Percentiles rank a stretch among this genome's conserved stretches.
Evolutionary conservation across 1,284 basidiomycete species (phyloP).

Genomic region (Pseudozyma tsukubaensis): DNA sequence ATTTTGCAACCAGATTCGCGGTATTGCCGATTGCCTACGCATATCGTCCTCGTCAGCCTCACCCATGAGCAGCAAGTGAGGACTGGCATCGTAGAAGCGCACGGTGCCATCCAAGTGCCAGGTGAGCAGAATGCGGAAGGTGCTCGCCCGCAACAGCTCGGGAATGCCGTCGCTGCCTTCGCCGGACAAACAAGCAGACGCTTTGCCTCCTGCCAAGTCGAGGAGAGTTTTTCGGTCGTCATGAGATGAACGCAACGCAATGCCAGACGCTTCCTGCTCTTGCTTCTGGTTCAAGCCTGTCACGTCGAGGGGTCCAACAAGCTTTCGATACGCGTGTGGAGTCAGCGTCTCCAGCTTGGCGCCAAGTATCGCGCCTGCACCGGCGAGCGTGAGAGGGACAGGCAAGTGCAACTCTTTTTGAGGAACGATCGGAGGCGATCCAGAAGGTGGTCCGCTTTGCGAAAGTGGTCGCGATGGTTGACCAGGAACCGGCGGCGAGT

Average conservation of each 20-base stretch:
- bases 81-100: slow-evolving; percentile 62
- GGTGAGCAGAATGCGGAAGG: slow-evolving; percentile 55
- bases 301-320: slow-evolving; percentile 43
- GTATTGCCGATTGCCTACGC: slow-evolving; percentile 11
- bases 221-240: slow-evolving; percentile 32
- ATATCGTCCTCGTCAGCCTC: slow-evolving; percentile 32
- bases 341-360: slow-evolving; percentile 48
- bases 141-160: slow-evolving; percentile 27
- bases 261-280: slow-evolving; percentile 24
- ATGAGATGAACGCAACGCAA: slow-evolving; percentile 27
- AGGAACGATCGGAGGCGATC: background rate
- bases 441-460: background rate
- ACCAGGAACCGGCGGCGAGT: background rate
- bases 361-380: slow-evolving; percentile 59
- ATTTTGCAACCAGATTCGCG: slow-evolving; percentile 39
- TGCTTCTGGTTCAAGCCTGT: slow-evolving; percentile 46
- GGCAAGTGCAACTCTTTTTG: slow-evolving; percentile 56
- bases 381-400: slow-evolving; percentile 52
- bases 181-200: slow-evolving; percentile 32
- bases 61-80: slow-evolving; percentile 61
- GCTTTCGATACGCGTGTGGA: slow-evolving; percentile 53
- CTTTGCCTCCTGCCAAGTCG: slow-evolving; percentile 49
- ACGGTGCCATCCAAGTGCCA: slow-evolving; percentile 67
- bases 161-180: slow-evolving; percentile 31
- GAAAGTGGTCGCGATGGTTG: background rate